A percentile compares a stretch with the other conserved stretches of the same genome.
Conservation (phyloP, 345 rosid genomes). For the Eutrema yunnanense region DNA sequence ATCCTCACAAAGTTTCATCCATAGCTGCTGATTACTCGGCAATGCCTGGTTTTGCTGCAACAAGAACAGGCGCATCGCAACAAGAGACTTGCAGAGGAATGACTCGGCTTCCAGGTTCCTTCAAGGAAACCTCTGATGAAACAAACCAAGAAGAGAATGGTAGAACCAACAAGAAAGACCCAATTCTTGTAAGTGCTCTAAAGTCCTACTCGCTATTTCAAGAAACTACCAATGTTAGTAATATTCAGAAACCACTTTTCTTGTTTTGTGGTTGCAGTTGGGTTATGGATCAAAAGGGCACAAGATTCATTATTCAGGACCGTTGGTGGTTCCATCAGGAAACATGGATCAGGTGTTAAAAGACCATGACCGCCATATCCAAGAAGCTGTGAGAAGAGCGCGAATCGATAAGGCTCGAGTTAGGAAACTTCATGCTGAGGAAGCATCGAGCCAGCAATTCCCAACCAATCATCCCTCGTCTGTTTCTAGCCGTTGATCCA, state of each 20-base stretch:
- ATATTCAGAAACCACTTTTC: not conserved
- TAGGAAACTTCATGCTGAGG: constrained; percentile 60
- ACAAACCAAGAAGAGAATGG: constrained; percentile 66
- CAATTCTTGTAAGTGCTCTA: constrained; percentile 58
- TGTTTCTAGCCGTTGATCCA: constrained; percentile 68
- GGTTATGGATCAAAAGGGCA: constrained; percentile 90
- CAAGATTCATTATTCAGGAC: constrained; percentile 95
- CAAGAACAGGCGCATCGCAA: constrained; percentile 52
- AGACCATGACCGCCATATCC: constrained; percentile 96
- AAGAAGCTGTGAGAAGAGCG: constrained; percentile 89
- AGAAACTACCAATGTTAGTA: not conserved
- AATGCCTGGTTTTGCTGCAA: constrained; percentile 47
- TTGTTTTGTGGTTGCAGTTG: constrained; percentile 38
- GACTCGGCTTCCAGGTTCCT: constrained; percentile 81
- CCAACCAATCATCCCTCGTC: constrained; percentile 49
- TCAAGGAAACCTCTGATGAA: constrained; percentile 77
- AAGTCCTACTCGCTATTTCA: not conserved
- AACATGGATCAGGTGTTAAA: constrained; percentile 92
- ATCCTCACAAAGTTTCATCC: constrained; percentile 50
- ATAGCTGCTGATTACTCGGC: constrained; percentile 61
- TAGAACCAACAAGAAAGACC: constrained; percentile 55
- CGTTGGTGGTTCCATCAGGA: constrained; percentile 76
- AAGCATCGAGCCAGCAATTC: constrained; percentile 50
- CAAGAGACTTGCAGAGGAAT: constrained; percentile 59
- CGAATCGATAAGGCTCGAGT: constrained; percentile 79